Base-by-base conservation (phyloP, 2,329 filamentous ascomycete genomes). In the Escovopsis weberi region DNA sequence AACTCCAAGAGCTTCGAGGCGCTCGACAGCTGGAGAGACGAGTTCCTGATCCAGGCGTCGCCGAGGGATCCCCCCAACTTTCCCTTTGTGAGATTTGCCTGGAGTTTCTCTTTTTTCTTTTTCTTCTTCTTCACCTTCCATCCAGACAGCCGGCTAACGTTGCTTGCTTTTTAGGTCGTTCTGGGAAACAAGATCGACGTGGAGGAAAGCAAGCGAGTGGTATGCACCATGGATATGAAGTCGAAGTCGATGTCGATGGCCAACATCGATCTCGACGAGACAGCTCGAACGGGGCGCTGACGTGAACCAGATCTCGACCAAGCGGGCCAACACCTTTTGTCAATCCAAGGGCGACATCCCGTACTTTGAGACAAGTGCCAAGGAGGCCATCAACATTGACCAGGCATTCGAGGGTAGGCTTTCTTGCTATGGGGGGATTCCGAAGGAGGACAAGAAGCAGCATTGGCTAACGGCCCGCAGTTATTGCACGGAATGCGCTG, bases 1-100 rank as follows among this genome's bases (percentile, higher is more conserved):
- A 96, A 95, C 64, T 84, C 88, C 48, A 98, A 98, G 77, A 94
- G 87, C 63, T 98, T 98, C 63, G 91, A 98, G 62, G 93, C 89
- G 12, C 76, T 98, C 46, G 91, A 98, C 62, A 94, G 87, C 66
- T 98, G 91, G 91, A 76, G 91, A 57, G 91, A 98, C 59, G 91
- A 98, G 64, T 98, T 98, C 60, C 66, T 98, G 53, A 94, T 98
- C 53, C 91, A 98, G 66, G 91, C 91, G 6, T 94, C 86, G 52
- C 91, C 91, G 5, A 80, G 93, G 58, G 91, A 98, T 55, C 91
- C 91, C 2, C 88, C 95, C 61, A 94, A 84, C 63, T 98, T 98
- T 63, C 91, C 91, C 40, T 98, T 98, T 60, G 91, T 95, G 66
- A 63, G 43, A 34, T 4, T 12, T 10, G 9, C 1, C 15, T n/a